Evolutionary conservation across 768 basidiomycete genomes (phyloP).

Genomic region (Lactarius deliciosus): DNA sequence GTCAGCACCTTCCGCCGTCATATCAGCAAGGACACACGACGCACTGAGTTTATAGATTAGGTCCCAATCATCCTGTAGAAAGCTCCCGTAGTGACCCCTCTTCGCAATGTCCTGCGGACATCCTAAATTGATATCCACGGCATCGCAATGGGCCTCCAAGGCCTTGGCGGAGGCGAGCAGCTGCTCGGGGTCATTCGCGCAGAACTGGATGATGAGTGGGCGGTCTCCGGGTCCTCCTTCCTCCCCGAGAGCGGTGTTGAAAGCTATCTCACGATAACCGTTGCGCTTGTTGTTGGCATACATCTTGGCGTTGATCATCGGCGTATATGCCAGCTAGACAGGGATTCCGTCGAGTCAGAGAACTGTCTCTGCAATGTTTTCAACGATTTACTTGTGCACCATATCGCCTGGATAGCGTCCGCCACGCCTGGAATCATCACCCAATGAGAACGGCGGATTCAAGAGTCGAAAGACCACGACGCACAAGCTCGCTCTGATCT

Average conservation of each 20-base stretch:
- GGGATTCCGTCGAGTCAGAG: conserved; percentile 13
- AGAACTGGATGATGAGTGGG: conserved; percentile 91
- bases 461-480: conserved; percentile 41
- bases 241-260: conserved; percentile 69
- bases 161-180: conserved; percentile 75
- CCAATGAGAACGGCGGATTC: background rate
- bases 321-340: conserved; percentile 81
- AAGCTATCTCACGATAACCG: conserved; percentile 59
- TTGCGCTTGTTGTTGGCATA: conserved; percentile 55
- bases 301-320: conserved; percentile 98
- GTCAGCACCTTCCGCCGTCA: background rate
- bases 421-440: conserved; percentile 68
- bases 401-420: conserved; percentile 76
- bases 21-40: conserved; percentile 31
- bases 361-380: background rate
- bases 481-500: conserved; percentile 92
- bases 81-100: conserved; percentile 83
- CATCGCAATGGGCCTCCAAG: conserved; percentile 82
- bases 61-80: conserved; percentile 94
- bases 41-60: conserved; percentile 76
- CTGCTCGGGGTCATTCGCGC: conserved; percentile 81
- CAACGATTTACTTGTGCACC: conserved; percentile 64
- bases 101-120: conserved; percentile 96
- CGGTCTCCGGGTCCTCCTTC: conserved; percentile 81
- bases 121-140: conserved; percentile 90